These are phyloP conservation scores for Aureococcus anophagefferens DNA, from an alignment of 108 stramenopile species.

Conservation along the genomic window DNA sequence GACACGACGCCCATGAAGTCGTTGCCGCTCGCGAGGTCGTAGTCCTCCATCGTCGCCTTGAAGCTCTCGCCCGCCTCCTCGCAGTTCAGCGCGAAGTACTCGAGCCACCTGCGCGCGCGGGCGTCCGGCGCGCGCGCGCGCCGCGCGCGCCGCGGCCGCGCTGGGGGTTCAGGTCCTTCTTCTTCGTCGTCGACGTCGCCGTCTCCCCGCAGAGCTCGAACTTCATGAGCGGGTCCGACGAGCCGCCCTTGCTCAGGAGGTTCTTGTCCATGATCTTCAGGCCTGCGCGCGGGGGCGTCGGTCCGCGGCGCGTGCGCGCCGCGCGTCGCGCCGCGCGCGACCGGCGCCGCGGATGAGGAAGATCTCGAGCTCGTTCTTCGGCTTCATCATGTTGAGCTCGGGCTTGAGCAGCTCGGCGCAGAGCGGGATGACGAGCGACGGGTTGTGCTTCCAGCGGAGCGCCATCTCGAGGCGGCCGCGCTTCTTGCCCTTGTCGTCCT, in stretches of 20 bases:
- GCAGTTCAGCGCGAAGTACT: background rate
- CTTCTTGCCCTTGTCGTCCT: background rate
- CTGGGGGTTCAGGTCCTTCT: constrained; percentile 20
- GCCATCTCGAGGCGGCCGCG: constrained; percentile 3
- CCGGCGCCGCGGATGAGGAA: background rate
- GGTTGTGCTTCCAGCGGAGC: constrained; percentile 4
- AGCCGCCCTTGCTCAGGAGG: constrained; percentile 8
- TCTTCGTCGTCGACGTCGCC: constrained; percentile 1
- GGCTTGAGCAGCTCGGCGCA: background rate
- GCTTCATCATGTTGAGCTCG: background rate
- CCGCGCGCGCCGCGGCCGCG: no score
- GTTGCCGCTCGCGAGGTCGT: constrained; percentile 3
- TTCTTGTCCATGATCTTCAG: constrained; percentile 16
- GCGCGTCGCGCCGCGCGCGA: background rate
- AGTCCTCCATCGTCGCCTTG: background rate
- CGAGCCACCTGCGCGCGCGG: constrained; percentile 3
- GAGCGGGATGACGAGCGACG: background rate
- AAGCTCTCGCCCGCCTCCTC: background rate
- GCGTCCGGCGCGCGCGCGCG: constrained; percentile 6
- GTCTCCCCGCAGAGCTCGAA: constrained; percentile 1
- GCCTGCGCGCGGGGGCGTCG: constrained; percentile 3
- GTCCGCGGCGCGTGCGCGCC: constrained; percentile 3
- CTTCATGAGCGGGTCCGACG: constrained; percentile 15
- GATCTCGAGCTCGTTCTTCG: constrained; percentile 9
- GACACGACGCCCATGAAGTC: background rate